phyloP scores from a whole-genome alignment of 2,329 filamentous ascomycete species.

The Alternaria triticimaculans region DNA sequence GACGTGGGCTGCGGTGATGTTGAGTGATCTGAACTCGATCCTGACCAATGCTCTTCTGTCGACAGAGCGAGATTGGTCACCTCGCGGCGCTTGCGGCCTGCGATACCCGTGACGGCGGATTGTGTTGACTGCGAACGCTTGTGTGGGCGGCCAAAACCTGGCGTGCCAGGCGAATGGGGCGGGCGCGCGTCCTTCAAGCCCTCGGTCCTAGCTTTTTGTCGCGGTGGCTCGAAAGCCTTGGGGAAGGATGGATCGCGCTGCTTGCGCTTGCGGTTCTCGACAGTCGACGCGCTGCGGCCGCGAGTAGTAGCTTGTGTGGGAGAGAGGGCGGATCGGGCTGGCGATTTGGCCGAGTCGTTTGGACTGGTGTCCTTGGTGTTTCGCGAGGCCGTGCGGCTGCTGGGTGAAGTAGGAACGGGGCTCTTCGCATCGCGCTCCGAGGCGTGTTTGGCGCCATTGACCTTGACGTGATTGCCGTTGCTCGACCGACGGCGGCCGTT shows the following conservation, averaged over 20 bases:
- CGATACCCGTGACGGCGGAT: constrained; percentile 36
- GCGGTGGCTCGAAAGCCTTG: constrained; percentile 47
- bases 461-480: constrained; percentile 30
- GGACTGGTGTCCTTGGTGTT: constrained; percentile 47
- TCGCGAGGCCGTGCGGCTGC: constrained; percentile 42
- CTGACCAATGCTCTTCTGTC: constrained; percentile 43
- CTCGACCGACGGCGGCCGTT: constrained; percentile 36
- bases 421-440: constrained; percentile 42
- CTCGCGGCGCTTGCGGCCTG: constrained; percentile 46
- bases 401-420: constrained; percentile 44
- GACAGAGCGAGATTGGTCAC: constrained; percentile 38
- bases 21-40: constrained; percentile 47
- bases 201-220: constrained; percentile 50
- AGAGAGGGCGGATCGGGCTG: constrained; percentile 32
- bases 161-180: constrained; percentile 43
- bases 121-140: constrained; percentile 50
- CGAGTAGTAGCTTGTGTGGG: constrained; percentile 36
- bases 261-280: constrained; percentile 51
- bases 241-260: constrained; percentile 45
- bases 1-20: constrained; percentile 42
- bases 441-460: constrained; percentile 40
- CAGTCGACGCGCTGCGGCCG: constrained; percentile 47
- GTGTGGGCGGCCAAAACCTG: constrained; percentile 44
- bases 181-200: constrained; percentile 41
- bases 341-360: constrained; percentile 36